These are phyloP conservation scores for Massarina eburnea DNA, from an alignment of 2,329 filamentous ascomycete genomes.

Conservation along the genomic window DNA sequence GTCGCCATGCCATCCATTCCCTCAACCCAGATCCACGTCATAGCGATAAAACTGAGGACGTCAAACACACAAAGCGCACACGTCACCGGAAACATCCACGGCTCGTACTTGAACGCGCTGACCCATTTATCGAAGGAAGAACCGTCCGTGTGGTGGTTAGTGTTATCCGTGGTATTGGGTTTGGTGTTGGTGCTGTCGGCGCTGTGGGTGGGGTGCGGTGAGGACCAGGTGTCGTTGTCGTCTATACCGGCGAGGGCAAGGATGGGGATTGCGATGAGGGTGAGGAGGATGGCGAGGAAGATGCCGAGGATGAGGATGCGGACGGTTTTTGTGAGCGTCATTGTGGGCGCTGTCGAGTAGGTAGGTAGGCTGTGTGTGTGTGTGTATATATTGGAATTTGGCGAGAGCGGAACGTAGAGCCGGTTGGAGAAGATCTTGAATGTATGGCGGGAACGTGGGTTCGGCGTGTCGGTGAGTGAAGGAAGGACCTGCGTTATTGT, in stretches of 20 bases:
- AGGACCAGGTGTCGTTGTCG: background rate
- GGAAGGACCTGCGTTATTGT: background rate
- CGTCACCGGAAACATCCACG: background rate
- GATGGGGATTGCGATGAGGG: background rate
- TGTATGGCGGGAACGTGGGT: background rate
- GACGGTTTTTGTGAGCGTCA: no score
- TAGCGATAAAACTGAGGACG: background rate
- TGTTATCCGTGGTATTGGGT: background rate
- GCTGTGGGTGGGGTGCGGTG: background rate
- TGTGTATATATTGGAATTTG: no score
- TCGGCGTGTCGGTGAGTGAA: background rate
- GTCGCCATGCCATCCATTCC: slow-evolving; percentile 1
- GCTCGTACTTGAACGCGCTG: background rate
- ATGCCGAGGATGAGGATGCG: background rate
- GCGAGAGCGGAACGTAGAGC: no score
- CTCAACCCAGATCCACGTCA: slow-evolving; percentile 9
- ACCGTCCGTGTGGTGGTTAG: background rate
- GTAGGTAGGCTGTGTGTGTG: background rate
- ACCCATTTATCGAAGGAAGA: background rate
- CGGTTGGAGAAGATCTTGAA: no score
- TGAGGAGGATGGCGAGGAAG: background rate
- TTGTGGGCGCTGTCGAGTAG: background rate
- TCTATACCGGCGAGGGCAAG: no score
- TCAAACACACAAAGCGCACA: background rate
- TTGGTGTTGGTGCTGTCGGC: background rate